These are phyloP conservation scores for Phytophthora tubulina DNA, from an alignment of 352 stramenopile species.

Conservation along the genomic window DNA sequence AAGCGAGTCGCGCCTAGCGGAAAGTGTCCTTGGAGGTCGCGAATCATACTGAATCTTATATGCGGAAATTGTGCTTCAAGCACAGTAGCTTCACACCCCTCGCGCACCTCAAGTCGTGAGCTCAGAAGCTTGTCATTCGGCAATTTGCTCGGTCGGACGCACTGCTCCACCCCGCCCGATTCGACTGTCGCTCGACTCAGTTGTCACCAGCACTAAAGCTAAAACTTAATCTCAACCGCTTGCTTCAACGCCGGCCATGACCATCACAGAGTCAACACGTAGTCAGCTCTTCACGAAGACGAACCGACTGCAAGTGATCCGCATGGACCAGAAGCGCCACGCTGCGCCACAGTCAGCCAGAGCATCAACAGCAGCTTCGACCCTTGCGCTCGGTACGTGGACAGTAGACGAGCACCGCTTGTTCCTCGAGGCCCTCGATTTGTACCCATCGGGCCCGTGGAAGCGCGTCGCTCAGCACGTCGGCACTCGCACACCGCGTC, in stretches of 20 bases:
- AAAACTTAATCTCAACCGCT: not conserved
- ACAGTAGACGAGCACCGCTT: constrained; percentile 35
- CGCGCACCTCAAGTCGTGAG: constrained; percentile 13
- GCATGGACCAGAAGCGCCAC: constrained; percentile 36
- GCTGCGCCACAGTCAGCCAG: constrained; percentile 4
- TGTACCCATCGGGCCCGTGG: constrained; percentile 61
- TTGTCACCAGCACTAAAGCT: constrained; percentile 1
- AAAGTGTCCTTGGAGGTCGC: constrained; percentile 2
- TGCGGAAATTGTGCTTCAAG: constrained; percentile 20
- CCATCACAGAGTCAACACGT: constrained; percentile 33
- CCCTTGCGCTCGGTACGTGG: constrained; percentile 31
- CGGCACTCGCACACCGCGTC: constrained; percentile 42
- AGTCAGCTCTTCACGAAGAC: constrained; percentile 30
- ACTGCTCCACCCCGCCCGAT: constrained; percentile 22
- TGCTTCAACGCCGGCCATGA: constrained; percentile 18
- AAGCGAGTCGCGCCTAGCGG: constrained; percentile 6
- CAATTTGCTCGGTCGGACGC: constrained; percentile 37
- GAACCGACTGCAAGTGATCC: constrained; percentile 33
- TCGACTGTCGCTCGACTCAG: constrained; percentile 5
- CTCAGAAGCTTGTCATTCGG: constrained; percentile 30
- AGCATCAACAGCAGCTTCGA: not conserved
- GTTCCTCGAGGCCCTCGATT: constrained; percentile 40
- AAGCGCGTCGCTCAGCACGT: constrained; percentile 52
- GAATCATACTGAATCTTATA: constrained; percentile 21
- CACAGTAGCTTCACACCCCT: constrained; percentile 26